Conservation (phyloP, 2,329 filamentous ascomycete genomes). For the Alternaria gansuensis region DNA sequence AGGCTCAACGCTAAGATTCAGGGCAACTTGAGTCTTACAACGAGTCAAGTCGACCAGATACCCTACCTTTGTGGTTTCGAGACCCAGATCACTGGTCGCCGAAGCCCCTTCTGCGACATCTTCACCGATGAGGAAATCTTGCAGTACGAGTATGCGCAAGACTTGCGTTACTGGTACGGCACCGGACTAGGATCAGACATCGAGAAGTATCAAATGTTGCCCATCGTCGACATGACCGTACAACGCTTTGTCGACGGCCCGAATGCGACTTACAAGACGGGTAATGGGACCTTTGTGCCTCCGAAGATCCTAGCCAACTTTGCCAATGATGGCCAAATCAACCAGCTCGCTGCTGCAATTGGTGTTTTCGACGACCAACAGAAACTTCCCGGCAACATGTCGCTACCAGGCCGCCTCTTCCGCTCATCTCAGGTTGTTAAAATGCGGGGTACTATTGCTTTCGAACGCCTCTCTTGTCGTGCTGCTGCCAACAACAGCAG, state of each 20-base stretch:
- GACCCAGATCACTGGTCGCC: conserved; percentile 69
- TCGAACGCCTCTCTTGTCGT: conserved; percentile 68
- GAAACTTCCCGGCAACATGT: conserved; percentile 59
- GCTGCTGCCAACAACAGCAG: conserved; percentile 16
- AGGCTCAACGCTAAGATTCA: conserved; percentile 64
- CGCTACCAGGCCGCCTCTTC: conserved; percentile 62
- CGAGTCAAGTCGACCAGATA: conserved; percentile 65
- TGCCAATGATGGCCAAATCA: conserved; percentile 72
- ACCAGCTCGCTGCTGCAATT: conserved; percentile 66
- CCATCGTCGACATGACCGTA: conserved; percentile 65
- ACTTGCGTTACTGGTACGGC: conserved; percentile 74
- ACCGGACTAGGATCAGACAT: conserved; percentile 66
- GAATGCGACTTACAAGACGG: conserved; percentile 58
- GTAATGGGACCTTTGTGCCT: conserved; percentile 60
- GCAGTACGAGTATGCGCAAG: conserved; percentile 72
- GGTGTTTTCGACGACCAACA: conserved; percentile 69
- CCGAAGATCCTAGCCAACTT: conserved; percentile 69
- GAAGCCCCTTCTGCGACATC: conserved; percentile 69
- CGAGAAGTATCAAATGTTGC: conserved; percentile 68
- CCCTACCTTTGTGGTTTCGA: conserved; percentile 78
- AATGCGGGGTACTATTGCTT: conserved; percentile 72
- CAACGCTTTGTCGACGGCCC: conserved; percentile 64
- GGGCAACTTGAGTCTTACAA: conserved; percentile 64
- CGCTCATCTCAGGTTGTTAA: conserved; percentile 65
- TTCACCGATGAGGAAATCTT: conserved; percentile 70